Base-by-base conservation (phyloP, 2,329 filamentous ascomycete genomes). In the Talaromyces atroroseus region DNA sequence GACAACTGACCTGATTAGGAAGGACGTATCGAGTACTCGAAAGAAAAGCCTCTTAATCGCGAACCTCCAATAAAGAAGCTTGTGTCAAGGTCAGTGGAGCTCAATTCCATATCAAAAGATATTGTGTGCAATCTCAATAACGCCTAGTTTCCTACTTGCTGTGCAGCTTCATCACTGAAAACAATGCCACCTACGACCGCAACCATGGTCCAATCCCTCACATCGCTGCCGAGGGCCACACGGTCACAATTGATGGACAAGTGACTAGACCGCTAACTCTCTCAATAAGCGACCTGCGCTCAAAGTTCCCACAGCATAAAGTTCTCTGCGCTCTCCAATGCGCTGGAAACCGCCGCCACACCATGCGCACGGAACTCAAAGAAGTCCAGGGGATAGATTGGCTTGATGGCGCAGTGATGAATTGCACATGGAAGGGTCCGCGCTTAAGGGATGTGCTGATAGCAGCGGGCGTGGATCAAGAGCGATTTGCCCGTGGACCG, bases 361-460 rank as follows among this genome's bases (percentile, higher is more conserved):
- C 80, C 1, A 84, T 84, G 81, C 78, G 81, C 24, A 84, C 80
- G 1, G 71, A 77, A 60, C 68, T 83, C 24, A 82, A 82, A 62
- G 82, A 84, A 65, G 82, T 84, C 5, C 70, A 76, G 34, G 82
- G 82, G 0, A 78, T 85, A 44, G 81, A 85, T 63, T 85, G 82
- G 82, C 75, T 76, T 38, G 81, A 84, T 61, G 81, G 76, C 40
- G 82, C 82, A 0, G 76, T 84, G 20, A 83, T 84, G 80, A 84
- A 84, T 62, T 82, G 81, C 62, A 74, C 70, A 54, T 84, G 80
- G 80, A 75, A 71, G 14, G 80, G 80, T 0, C 82, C 82, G 2
- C 68, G 78, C 4, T 70, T 85, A 12, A 65, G 71, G 26, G 80
- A 84, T 63, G 74, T 85, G 2, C 67, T 86, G 36, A 60, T 69